phyloP scores from a whole-genome alignment of 805 yeast species.

The Cyberlindnera euphorbiae region DNA sequence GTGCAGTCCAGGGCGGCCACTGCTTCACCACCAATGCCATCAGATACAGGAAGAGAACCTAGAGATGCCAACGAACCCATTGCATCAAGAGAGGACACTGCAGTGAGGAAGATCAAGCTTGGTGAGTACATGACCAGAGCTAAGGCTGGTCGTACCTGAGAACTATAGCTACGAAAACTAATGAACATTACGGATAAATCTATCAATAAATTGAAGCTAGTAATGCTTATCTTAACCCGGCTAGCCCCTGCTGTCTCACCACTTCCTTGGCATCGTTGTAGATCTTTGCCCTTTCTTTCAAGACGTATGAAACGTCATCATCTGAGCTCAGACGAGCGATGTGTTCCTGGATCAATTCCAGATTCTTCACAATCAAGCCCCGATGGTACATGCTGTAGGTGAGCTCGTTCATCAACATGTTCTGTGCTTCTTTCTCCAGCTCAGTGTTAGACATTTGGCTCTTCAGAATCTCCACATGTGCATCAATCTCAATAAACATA shows the following conservation, averaged over 20 bases:
- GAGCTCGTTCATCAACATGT: slow-evolving; percentile 1
- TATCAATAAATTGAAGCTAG: too few species aligned
- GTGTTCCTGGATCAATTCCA: slow-evolving; percentile 12
- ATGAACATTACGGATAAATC: too few species aligned
- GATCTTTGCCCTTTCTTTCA: slow-evolving; percentile 27
- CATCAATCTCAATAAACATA: slow-evolving; percentile 4
- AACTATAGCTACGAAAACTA: too few species aligned
- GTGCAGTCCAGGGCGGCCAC: too few species aligned
- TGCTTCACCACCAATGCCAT: neutral
- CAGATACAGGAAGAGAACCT: too few species aligned
- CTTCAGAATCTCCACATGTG: neutral
- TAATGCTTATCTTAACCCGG: too few species aligned
- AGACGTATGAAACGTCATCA: slow-evolving; percentile 24
- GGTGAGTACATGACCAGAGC: neutral
- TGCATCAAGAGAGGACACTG: too few species aligned
- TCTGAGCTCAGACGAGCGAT: slow-evolving; percentile 10
- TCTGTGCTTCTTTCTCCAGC: neutral
- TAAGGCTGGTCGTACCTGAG: neutral
- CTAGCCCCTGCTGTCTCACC: slow-evolving; percentile 16
- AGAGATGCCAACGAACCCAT: too few species aligned
- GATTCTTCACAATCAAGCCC: slow-evolving; percentile 12
- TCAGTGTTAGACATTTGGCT: neutral
- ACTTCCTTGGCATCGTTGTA: slow-evolving; percentile 26
- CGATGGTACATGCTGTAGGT: slow-evolving; percentile 4
- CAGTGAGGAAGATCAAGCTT: slow-evolving; percentile 2